Evolutionary conservation across 1,284 basidiomycete genomes (phyloP), one percentile per base, ranked within the genome.

Genomic region (Cutaneotrichosporon cavernicola): DNA sequence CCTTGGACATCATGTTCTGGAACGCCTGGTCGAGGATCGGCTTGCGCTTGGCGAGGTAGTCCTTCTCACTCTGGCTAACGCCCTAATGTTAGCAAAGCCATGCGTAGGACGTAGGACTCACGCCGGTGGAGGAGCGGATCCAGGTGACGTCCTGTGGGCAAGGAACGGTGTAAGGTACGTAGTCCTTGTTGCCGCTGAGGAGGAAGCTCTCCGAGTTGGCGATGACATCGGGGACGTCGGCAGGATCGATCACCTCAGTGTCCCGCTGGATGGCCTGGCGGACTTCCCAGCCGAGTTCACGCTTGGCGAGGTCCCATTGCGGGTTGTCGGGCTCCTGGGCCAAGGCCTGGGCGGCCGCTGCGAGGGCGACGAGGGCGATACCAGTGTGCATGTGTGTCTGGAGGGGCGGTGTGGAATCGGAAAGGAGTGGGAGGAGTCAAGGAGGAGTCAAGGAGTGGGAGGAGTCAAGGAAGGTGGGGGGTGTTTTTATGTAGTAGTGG

Each of bases 91-190:
- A 58, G 57, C 16, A 9, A n/a, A n/a, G 43, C 5, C 7, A 18
- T 18, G 43, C 16, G 1, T 40, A 14, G 16, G 38, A 46, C 40
- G 40, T n/a, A 14, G 2, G 64, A 70, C 76, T 69, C 62, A 78
- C 75, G n/a, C 68, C 66, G 26, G 65, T 70, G n/a, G 76, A 69
- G 1, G 64, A 58, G 60, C 80, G 70, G 46, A 80, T 70, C 76
- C 75, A 81, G 4, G 72, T 76, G 26, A 67, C 52, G 49, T 26
- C 40, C 9, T 66, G 65, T 0, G 78, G 79, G 65, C 80, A 81
- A 9, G 71, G 65, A 22, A 78, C 72, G 32, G 72, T 60, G 61
- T 75, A 78, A 5, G 80, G 80, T 4, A 71, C 71, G 67, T 79
- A 81, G 1, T 71, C 69, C 34, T 58, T 62, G 43, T 43, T 46